Evolutionary conservation across 257 asterid species (phyloP), one percentile per base, ranked within the genome.

Genomic region (Catharanthus roseus): DNA sequence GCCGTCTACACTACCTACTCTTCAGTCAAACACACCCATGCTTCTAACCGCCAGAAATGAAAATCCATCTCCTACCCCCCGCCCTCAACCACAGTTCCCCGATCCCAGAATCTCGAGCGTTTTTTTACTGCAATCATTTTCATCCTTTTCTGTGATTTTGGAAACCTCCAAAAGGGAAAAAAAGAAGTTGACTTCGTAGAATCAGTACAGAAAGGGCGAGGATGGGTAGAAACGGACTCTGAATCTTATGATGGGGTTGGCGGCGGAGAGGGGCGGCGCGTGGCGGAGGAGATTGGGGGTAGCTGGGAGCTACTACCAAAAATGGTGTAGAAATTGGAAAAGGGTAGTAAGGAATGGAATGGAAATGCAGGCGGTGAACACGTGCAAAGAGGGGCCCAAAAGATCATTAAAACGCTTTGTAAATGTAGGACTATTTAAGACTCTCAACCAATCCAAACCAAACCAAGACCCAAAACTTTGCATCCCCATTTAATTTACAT

Each of bases 361-460:
- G 77, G 50, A 47, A 51, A 29, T 63, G 36, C 72, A 39, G 84
- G 81, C 71, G 77, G 81, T 68, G 41, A 77, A 79, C 90, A 85
- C 86, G 79, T 75, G 79, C 75, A 19, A 29, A n/a, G 42, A 42
- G 75, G 74, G 60, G 7, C 73, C 42, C 42, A 8, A 38, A 33
- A 31, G 84, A 77, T 74, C 72, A 68, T 75, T 68, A 12, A 50
- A 18, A n/a, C n/a, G 73, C 73, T 75, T 75, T 60, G 70, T 21
- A 4, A 15, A 68, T 45, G 15, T 44, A 21, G 10, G 65, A 69
- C 67, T 79, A 90, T 83, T 88, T 79, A 82, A 69, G 76, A 54
- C 87, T 77, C 82, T 8, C n/a, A 72, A 80, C 92, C 84, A 85
- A 79, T 72, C 67, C 78, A 49, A 85, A 86, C 95, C 97, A 86